Percentiles rank a stretch among this genome's conserved stretches.
Evolutionary conservation across 2,329 filamentous ascomycete species (phyloP).

Genomic region (Bisporella sp.): DNA sequence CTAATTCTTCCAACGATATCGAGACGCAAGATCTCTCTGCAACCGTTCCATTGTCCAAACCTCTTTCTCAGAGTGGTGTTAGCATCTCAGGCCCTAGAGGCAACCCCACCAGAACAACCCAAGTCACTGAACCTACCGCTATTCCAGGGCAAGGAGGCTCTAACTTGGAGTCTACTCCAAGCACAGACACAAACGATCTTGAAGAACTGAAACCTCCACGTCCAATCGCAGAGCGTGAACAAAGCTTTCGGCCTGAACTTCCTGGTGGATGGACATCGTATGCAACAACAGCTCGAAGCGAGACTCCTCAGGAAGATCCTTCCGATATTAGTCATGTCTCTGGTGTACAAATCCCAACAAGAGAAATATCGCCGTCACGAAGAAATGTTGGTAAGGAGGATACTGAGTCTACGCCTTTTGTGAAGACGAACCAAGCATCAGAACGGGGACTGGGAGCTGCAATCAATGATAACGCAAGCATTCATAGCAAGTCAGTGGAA

Average conservation of each 20-base stretch:
- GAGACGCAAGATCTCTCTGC: background rate
- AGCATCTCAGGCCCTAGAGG: slow-evolving; percentile 51
- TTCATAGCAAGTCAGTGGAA: too few relatives aligned
- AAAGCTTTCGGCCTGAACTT: slow-evolving; percentile 23
- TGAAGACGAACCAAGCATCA: too few relatives aligned
- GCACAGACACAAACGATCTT: background rate
- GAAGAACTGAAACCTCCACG: slow-evolving; percentile 11
- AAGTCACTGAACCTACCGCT: slow-evolving; percentile 36
- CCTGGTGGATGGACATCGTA: slow-evolving; percentile 27
- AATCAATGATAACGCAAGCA: too few relatives aligned
- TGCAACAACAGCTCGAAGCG: slow-evolving; percentile 16
- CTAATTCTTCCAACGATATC: background rate
- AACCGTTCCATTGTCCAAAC: slow-evolving; percentile 34
- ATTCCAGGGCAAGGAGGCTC: slow-evolving; percentile 37
- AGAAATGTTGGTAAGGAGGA: too few relatives aligned
- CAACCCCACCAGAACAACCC: slow-evolving; percentile 53
- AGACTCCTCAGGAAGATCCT: slow-evolving; percentile 6
- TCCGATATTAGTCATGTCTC: too few relatives aligned
- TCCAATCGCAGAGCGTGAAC: slow-evolving; percentile 17
- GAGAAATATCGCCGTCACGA: too few relatives aligned
- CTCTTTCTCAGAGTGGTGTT: slow-evolving; percentile 49
- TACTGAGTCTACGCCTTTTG: too few relatives aligned
- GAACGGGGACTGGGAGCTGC: too few relatives aligned
- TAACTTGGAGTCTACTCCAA: slow-evolving; percentile 31
- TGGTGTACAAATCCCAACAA: too few relatives aligned